These are phyloP conservation scores for Lasiosphaeria miniovina DNA, from an alignment of 495 filamentous ascomycete species.

Conservation along the genomic window DNA sequence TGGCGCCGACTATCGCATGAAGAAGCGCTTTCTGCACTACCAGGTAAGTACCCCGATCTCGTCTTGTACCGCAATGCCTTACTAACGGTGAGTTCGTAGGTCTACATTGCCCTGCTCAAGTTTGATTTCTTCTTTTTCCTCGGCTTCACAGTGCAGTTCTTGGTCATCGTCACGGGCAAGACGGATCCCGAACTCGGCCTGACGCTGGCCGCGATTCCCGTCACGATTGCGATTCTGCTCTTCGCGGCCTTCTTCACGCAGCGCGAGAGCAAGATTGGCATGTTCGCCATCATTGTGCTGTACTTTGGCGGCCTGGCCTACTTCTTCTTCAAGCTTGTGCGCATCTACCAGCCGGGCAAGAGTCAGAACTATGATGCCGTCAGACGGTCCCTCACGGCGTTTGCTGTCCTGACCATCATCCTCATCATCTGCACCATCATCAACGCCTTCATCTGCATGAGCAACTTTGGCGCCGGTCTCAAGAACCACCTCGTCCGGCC, in stretches of 20 bases:
- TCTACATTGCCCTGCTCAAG: slow-evolving; percentile 95
- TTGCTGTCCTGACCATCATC: slow-evolving; percentile 87
- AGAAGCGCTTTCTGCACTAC: slow-evolving; percentile 91
- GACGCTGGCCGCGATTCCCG: slow-evolving; percentile 82
- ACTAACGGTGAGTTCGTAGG: slow-evolving; percentile 54
- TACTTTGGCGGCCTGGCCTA: slow-evolving; percentile 91
- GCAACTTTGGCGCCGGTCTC: slow-evolving; percentile 87
- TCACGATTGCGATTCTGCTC: slow-evolving; percentile 84
- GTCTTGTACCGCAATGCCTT: not conserved
- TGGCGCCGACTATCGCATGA: slow-evolving; percentile 94
- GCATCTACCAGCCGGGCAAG: slow-evolving; percentile 74
- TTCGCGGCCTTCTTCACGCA: slow-evolving; percentile 81
- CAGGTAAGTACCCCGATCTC: slow-evolving; percentile 59
- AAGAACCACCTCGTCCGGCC: slow-evolving; percentile 78
- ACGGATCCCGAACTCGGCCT: slow-evolving; percentile 74
- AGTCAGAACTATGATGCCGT: slow-evolving; percentile 64
- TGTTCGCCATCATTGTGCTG: slow-evolving; percentile 73
- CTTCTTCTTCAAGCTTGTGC: slow-evolving; percentile 96
- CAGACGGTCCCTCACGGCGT: slow-evolving; percentile 77
- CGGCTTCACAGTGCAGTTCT: slow-evolving; percentile 94
- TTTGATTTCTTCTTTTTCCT: slow-evolving; percentile 99
- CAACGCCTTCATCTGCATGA: slow-evolving; percentile 80
- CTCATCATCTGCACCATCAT: slow-evolving; percentile 85
- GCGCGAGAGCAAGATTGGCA: slow-evolving; percentile 74
- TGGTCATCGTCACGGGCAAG: slow-evolving; percentile 78